These are phyloP conservation scores for Bipolaris sorokiniana DNA, from an alignment of 2,329 filamentous ascomycete species.

Conservation along the genomic window DNA sequence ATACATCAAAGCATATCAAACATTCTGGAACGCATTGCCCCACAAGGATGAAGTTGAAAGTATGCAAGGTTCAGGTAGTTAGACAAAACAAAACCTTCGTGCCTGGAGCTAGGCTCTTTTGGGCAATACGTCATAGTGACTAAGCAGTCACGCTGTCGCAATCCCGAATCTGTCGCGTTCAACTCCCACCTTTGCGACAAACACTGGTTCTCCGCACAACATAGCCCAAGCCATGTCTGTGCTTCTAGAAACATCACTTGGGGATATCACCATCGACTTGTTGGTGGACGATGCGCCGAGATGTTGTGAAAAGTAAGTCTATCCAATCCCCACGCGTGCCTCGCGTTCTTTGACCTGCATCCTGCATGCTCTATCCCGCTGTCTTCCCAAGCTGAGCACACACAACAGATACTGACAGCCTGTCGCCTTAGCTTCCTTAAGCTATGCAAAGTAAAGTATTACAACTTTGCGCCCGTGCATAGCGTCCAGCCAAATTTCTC, in stretches of 20 bases:
- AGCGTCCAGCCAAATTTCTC: conserved; percentile 94
- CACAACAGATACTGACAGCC: conserved; percentile 58
- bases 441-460: conserved; percentile 98
- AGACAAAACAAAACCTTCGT: conserved; percentile 8
- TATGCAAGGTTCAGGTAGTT: conserved; percentile 15
- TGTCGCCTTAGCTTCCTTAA: conserved; percentile 79
- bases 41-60: conserved; percentile 10
- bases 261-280: conserved; percentile 94
- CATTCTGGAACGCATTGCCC: conserved; percentile 15
- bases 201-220: conserved; percentile 21
- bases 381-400: conserved; percentile 59
- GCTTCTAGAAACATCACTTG: conserved; percentile 87
- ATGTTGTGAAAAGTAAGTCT: conserved; percentile 89
- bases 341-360: conserved; percentile 29
- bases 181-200: conserved; percentile 29
- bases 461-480: conserved; percentile 94
- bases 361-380: conserved; percentile 29
- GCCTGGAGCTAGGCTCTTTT: conserved; percentile 12
- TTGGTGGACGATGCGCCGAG: conserved; percentile 87
- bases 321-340: conserved; percentile 23
- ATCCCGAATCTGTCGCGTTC: conserved; percentile 7
- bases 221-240: conserved; percentile 73
- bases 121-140: conserved; percentile 26
- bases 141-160: conserved; percentile 18
- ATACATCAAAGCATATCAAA: background rate